Conservation (phyloP, 441 rosid species). For the Gossypium davidsonii region DNA sequence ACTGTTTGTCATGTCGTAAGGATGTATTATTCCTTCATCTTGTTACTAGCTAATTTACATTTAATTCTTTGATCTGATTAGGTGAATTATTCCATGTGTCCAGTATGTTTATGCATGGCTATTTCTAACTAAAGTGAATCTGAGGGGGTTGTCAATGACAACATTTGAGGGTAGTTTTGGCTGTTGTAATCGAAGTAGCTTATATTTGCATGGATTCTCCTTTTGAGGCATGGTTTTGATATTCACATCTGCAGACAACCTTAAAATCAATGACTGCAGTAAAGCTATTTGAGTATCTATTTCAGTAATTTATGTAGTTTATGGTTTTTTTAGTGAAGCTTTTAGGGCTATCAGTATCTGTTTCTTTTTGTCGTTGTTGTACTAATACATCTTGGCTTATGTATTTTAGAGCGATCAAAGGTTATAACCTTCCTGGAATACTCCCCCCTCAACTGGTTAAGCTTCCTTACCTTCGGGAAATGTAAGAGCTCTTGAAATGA, state of each 20-base stretch:
- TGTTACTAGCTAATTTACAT: background rate
- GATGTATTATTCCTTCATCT: slow-evolving; percentile 34
- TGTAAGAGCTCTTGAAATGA: slow-evolving; percentile 41
- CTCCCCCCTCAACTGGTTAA: slow-evolving; percentile 62
- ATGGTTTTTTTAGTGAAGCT: background rate
- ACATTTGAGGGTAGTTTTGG: background rate
- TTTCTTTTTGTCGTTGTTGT: background rate
- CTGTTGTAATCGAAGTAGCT: background rate
- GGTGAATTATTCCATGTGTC: background rate
- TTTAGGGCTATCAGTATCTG: background rate
- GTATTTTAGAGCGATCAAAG: slow-evolving; percentile 51
- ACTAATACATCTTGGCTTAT: slow-evolving; percentile 4
- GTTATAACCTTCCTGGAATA: slow-evolving; percentile 67
- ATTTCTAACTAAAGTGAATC: background rate
- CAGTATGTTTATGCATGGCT: background rate
- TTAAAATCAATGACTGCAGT: background rate
- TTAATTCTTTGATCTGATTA: background rate
- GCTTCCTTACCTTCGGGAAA: slow-evolving; percentile 60
- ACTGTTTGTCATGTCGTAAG: slow-evolving; percentile 47
- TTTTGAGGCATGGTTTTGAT: slow-evolving; percentile 8
- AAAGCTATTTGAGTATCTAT: background rate
- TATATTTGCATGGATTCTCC: background rate
- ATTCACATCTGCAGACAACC: background rate
- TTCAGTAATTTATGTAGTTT: background rate
- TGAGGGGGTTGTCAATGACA: background rate